Percentiles rank a stretch among this genome's conserved stretches.
phyloP scores from a whole-genome alignment of 1,284 basidiomycete genomes.

The Cutaneotrichosporon sp. region DNA sequence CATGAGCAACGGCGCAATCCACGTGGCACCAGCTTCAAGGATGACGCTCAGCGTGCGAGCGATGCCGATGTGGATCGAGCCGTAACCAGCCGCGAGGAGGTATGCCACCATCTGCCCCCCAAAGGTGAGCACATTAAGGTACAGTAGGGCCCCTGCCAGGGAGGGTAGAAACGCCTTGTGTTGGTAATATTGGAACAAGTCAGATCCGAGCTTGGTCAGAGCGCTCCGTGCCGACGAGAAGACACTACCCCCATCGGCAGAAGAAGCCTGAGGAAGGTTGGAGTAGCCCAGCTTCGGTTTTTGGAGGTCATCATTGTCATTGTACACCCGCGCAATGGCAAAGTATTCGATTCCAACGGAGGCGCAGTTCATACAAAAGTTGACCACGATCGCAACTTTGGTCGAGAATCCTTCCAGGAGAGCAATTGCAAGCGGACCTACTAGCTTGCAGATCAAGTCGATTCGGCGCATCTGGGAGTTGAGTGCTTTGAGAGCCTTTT shows the following conservation, averaged over 20 bases:
- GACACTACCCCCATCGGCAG: background rate
- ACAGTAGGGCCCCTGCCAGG: background rate
- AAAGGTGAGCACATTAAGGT: background rate
- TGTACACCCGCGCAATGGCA: background rate
- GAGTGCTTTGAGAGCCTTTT: conserved; percentile 34
- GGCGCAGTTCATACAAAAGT: background rate
- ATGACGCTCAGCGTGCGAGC: background rate
- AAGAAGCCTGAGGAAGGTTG: background rate
- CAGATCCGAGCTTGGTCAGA: background rate
- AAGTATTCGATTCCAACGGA: background rate
- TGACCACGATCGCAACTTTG: background rate
- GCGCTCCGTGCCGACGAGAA: background rate
- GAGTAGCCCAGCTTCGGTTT: background rate
- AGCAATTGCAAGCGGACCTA: conserved; percentile 41
- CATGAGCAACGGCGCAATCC: background rate
- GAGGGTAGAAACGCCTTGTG: background rate
- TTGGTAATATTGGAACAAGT: background rate
- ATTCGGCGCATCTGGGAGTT: conserved; percentile 50
- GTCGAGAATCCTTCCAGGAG: background rate
- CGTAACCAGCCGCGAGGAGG: background rate
- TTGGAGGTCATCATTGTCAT: background rate
- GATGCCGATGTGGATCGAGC: background rate
- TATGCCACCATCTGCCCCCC: background rate
- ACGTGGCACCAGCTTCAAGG: background rate
- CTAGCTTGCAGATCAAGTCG: conserved; percentile 51